phyloP scores from a whole-genome alignment of 371 early-diverging fungal genomes.

The Spiromyces aspiralis region DNA sequence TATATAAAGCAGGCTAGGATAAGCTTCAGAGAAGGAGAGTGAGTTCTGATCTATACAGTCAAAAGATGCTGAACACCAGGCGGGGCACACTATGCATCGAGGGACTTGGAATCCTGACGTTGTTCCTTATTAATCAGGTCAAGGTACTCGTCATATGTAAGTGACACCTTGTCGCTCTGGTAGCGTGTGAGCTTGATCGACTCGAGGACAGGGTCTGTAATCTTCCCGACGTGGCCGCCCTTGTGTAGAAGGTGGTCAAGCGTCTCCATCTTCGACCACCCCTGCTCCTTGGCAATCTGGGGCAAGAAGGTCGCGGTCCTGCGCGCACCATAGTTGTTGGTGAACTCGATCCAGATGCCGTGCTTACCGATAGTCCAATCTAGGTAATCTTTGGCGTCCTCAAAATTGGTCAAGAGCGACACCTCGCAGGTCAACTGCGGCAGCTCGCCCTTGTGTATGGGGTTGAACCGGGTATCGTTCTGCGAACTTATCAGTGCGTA shows the following conservation, averaged over 20 bases:
- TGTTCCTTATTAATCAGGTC: too few species aligned
- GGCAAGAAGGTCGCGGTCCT: constrained; percentile 80
- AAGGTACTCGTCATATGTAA: constrained; percentile 46
- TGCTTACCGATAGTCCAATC: constrained; percentile 89
- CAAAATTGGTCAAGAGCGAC: constrained; percentile 74
- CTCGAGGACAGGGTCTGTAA: constrained; percentile 37
- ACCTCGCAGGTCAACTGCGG: constrained; percentile 52
- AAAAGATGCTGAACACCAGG: too few species aligned
- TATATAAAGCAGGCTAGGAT: too few species aligned
- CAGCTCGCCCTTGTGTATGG: constrained; percentile 51
- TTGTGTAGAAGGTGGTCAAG: constrained; percentile 73
- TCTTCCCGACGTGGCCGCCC: constrained; percentile 50
- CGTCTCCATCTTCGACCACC: constrained; percentile 71
- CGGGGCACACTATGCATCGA: too few species aligned
- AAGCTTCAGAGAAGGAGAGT: too few species aligned
- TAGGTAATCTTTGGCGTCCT: constrained; percentile 43
- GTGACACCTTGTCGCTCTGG: constrained; percentile 47
- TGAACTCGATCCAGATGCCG: constrained; percentile 84
- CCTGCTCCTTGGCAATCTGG: constrained; percentile 56
- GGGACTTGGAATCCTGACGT: too few species aligned
- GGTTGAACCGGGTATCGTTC: constrained; percentile 63
- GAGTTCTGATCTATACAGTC: too few species aligned
- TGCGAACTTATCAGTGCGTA: constrained; percentile 64
- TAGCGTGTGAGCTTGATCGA: constrained; percentile 60
- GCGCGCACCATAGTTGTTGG: constrained; percentile 29